Base-by-base conservation (phyloP, 2,329 filamentous ascomycete genomes). In the Calycina herbarum region DNA sequence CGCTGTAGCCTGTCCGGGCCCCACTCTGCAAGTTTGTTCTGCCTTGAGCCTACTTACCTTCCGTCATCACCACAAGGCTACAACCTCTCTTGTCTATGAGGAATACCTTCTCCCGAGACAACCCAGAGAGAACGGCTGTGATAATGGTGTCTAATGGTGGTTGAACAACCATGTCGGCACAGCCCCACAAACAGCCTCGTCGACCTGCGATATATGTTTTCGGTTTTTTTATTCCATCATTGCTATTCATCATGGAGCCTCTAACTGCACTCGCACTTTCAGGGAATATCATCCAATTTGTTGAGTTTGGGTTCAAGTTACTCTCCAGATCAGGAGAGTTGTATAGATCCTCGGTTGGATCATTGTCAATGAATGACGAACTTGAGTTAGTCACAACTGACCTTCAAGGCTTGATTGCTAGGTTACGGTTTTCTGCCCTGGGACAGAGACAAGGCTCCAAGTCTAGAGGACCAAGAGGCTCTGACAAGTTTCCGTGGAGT, bases 201-300 rank as follows among this genome's bases (percentile, higher is more conserved):
- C 31, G 31, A 29, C 27, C 27, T 29, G 27, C 27, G 27, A 33
- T 33, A 33, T 33, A 33, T 33, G 31, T 33, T 5, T 33, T 33
- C 31, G 1, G 31, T 33, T 33, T 6, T 33, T 33, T 33, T 33
- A 33, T 33, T 3, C 29, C 29, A 31, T 31, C 29, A 31, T 31
- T 5, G 3, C 29, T 31, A 31, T 31, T 5, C 29, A 42, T 4
- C 11, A 42, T 27, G 61, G 65, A 66, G 24, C 65, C 65, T 24
- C 35, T 66, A 11, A 35, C 65, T 27, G 65, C 65, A 7, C 54
- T 66, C 3, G 62, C 65, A 7, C n/a, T 66, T 7, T 62, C 65
- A 2, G 65, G 62, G 2, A 64, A 31, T 35, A 29, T 64, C 2
- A 48, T 64, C 6, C 65, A 66, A 38, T 64, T 66, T 31, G 35